phyloP scores from a whole-genome alignment of 1,284 basidiomycete species.

The Schizopora paradoxa region DNA sequence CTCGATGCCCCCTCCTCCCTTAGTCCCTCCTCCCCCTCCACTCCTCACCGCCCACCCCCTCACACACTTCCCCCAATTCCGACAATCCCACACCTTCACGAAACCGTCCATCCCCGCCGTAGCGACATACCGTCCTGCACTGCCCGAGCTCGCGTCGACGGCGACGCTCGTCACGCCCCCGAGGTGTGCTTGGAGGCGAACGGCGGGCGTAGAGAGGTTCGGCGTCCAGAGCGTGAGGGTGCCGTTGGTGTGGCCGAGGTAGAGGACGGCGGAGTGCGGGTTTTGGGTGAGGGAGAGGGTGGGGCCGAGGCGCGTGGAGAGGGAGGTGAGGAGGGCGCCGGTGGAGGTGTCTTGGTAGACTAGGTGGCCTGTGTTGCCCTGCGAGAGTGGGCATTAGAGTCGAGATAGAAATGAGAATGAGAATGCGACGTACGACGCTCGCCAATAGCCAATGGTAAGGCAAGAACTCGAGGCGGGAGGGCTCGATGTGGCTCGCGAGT shows the following conservation, averaged over 20 bases:
- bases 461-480: slow-evolving; percentile 86
- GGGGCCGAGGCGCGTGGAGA: slow-evolving; percentile 87
- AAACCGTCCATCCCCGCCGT: slow-evolving; percentile 85
- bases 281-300: slow-evolving; percentile 91
- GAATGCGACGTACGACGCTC: slow-evolving; percentile 58
- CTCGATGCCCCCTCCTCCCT: slow-evolving; percentile 48
- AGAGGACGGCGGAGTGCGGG: slow-evolving; percentile 85
- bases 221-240: slow-evolving; percentile 96
- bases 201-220: slow-evolving; percentile 85
- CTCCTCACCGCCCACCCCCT: slow-evolving; percentile 75
- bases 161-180: slow-evolving; percentile 82
- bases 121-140: slow-evolving; percentile 83
- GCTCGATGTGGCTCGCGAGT: slow-evolving; percentile 83
- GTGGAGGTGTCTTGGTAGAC: slow-evolving; percentile 99
- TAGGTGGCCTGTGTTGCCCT: slow-evolving; percentile 87
- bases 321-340: slow-evolving; percentile 81
- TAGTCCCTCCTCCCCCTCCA: too few species aligned
- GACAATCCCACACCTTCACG: slow-evolving; percentile 94
- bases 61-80: slow-evolving; percentile 89
- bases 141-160: slow-evolving; percentile 76
- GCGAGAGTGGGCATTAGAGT: slow-evolving; percentile 6
- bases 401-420: neutral
- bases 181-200: slow-evolving; percentile 87
- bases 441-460: slow-evolving; percentile 95
- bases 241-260: slow-evolving; percentile 91